These are phyloP conservation scores for Trebouxia sp. DNA, from an alignment of 139 green algal species.

Conservation along the genomic window DNA sequence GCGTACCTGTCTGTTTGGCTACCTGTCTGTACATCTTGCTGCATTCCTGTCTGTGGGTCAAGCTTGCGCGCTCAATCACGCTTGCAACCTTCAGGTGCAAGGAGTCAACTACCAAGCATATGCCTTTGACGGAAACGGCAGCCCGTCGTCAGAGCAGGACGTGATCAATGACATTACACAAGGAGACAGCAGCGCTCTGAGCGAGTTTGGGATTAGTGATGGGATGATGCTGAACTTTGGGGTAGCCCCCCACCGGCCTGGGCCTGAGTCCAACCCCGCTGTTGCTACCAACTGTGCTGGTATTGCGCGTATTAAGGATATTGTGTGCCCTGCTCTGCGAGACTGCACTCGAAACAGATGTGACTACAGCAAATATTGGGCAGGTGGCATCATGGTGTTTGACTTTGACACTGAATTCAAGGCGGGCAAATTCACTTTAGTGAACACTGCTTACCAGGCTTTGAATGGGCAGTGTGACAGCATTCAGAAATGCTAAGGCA, in stretches of 20 bases:
- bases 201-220: not conserved
- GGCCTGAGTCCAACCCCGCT: not conserved
- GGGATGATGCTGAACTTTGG: not conserved
- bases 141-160: not conserved
- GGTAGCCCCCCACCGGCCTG: not conserved
- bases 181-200: not conserved
- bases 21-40: too few relatives aligned
- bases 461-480: not conserved
- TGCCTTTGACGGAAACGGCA: not conserved
- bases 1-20: too few relatives aligned
- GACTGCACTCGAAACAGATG: not conserved
- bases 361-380: not conserved
- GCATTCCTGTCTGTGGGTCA: too few relatives aligned
- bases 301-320: not conserved
- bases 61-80: too few relatives aligned
- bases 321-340: not conserved
- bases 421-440: not conserved
- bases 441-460: not conserved
- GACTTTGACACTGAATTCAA: slow-evolving; percentile 5
- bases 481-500: not conserved
- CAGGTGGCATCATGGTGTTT: slow-evolving; percentile 4
- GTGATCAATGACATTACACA: not conserved
- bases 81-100: not conserved
- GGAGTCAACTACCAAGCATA: slow-evolving; percentile 8
- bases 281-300: not conserved